Conservation (phyloP, 1,284 basidiomycete genomes). For the Mycosarcoma mackinlayi region DNA sequence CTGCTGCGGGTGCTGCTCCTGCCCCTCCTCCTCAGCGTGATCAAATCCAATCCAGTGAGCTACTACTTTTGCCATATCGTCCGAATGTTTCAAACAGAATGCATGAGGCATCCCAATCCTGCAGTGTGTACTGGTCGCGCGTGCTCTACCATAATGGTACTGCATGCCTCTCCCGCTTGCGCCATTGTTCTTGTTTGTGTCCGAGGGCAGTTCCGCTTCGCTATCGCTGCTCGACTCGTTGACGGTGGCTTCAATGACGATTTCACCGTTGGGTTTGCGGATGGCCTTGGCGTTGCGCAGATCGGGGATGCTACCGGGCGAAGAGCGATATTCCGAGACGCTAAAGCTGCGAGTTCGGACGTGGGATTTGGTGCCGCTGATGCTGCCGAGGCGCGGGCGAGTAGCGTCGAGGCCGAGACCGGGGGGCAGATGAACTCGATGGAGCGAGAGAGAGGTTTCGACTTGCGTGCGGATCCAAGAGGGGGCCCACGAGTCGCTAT, state of each 20-base stretch:
- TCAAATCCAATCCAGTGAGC: slow-evolving; percentile 35
- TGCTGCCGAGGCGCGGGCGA: background rate
- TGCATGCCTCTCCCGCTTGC: slow-evolving; percentile 3
- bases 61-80: slow-evolving; percentile 37
- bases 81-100: slow-evolving; percentile 46
- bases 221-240: slow-evolving; percentile 20
- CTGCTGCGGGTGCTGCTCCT: no score
- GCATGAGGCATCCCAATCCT: slow-evolving; percentile 55
- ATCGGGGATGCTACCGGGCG: slow-evolving; percentile 18
- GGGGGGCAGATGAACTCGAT: slow-evolving; percentile 26
- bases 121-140: slow-evolving; percentile 46
- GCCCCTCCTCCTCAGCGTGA: slow-evolving; percentile 14
- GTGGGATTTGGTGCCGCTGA: slow-evolving; percentile 1
- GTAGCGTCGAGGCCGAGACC: slow-evolving; percentile 1
- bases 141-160: slow-evolving; percentile 15
- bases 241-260: slow-evolving; percentile 44
- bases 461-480: slow-evolving; percentile 48
- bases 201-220: no score
- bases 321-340: slow-evolving; percentile 32
- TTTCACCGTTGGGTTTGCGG: slow-evolving; percentile 41
- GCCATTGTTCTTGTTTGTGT: no score
- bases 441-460: slow-evolving; percentile 21
- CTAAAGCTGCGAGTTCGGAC: slow-evolving; percentile 37
- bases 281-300: slow-evolving; percentile 35
- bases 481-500: slow-evolving; percentile 47